These are phyloP conservation scores for Mortierella sp. DNA, from an alignment of 371 early-diverging fungal genomes.

Conservation along the genomic window DNA sequence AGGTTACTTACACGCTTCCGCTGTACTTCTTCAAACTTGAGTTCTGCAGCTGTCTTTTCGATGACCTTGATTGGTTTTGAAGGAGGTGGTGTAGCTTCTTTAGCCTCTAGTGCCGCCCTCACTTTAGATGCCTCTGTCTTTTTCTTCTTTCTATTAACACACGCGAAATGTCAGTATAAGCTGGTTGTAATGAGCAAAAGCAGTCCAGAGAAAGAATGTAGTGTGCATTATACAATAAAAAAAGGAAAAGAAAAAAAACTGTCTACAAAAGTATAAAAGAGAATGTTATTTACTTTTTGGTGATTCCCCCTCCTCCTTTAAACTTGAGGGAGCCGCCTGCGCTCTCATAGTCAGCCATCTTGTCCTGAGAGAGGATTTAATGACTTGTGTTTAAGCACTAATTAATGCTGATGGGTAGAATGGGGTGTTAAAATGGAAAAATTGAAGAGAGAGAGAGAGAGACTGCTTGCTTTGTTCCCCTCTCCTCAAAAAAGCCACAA, in stretches of 20 bases:
- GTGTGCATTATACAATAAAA: too few relatives aligned
- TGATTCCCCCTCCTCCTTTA: conserved; percentile 66
- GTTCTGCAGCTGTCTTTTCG: conserved; percentile 73
- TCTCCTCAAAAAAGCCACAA: conserved; percentile 17
- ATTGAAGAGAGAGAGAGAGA: too few relatives aligned
- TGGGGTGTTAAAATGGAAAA: neutral
- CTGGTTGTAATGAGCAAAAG: neutral
- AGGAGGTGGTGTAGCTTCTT: conserved; percentile 51
- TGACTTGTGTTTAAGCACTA: neutral
- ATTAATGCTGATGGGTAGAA: neutral
- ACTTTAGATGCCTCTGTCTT: conserved; percentile 65
- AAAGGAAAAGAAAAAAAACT: conserved; percentile 1
- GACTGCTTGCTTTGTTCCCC: conserved; percentile 4
- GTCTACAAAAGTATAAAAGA: neutral
- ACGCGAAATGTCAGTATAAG: too few relatives aligned
- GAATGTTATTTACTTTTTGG: conserved; percentile 62
- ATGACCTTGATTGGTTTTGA: conserved; percentile 53
- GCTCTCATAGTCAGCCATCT: conserved; percentile 61
- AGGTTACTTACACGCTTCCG: conserved; percentile 63
- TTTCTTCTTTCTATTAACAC: conserved; percentile 58
- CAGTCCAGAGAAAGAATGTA: neutral
- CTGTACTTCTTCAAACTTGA: conserved; percentile 72
- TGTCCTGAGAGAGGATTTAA: conserved; percentile 7
- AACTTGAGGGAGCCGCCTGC: conserved; percentile 71
- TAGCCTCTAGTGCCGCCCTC: conserved; percentile 60